Conservation (phyloP, 805 yeast genomes). For the Clavispora carvajalis region DNA sequence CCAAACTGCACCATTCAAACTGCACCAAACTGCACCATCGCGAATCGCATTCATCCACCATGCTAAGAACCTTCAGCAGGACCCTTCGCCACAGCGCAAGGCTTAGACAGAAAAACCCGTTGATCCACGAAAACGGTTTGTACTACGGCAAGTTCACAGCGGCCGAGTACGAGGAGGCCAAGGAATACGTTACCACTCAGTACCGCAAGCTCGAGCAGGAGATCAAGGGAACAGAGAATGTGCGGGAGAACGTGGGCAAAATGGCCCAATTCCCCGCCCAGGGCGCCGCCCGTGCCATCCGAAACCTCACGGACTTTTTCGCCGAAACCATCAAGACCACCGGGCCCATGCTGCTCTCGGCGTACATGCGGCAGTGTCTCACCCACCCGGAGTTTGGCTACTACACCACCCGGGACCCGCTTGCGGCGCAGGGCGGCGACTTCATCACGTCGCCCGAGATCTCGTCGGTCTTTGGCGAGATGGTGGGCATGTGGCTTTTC, state of each 20-base stretch:
- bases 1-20: background rate
- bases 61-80: background rate
- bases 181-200: slow-evolving; percentile 27
- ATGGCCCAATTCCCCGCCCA: slow-evolving; percentile 33
- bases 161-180: slow-evolving; percentile 36
- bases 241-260: slow-evolving; percentile 31
- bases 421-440: slow-evolving; percentile 60
- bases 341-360: slow-evolving; percentile 71
- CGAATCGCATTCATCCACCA: background rate
- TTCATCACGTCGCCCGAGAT: slow-evolving; percentile 85
- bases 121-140: slow-evolving; percentile 23
- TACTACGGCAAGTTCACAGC: slow-evolving; percentile 32
- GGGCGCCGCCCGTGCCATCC: slow-evolving; percentile 10
- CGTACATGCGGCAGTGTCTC: slow-evolving; percentile 77
- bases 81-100: background rate
- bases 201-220: slow-evolving; percentile 26
- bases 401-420: slow-evolving; percentile 72
- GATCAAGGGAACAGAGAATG: slow-evolving; percentile 33
- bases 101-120: slow-evolving; percentile 6
- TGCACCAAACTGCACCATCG: background rate
- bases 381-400: slow-evolving; percentile 76
- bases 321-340: slow-evolving; percentile 54
- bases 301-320: slow-evolving; percentile 33
- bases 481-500: slow-evolving; percentile 70
- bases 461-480: slow-evolving; percentile 81